Conservation (phyloP, 1,284 basidiomycete species). For the Psilocybe mexicana region DNA sequence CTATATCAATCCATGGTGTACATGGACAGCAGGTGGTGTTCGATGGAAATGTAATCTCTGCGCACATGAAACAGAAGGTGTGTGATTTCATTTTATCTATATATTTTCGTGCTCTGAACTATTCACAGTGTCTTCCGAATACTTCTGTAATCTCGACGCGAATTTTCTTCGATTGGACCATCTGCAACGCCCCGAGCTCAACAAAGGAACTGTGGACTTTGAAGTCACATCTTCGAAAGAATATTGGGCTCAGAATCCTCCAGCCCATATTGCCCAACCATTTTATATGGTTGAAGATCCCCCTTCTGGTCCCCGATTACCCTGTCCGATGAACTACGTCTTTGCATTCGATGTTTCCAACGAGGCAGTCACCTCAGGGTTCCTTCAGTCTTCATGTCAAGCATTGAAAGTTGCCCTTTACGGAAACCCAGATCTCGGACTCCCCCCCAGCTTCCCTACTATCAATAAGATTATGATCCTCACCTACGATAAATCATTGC, state of each 20-base stretch:
- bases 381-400: slow-evolving; percentile 72
- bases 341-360: slow-evolving; percentile 89
- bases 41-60: slow-evolving; percentile 96
- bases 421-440: slow-evolving; percentile 47
- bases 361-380: slow-evolving; percentile 72
- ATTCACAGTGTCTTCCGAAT: slow-evolving; percentile 71
- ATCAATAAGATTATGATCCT: slow-evolving; percentile 72
- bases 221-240: slow-evolving; percentile 65
- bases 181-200: slow-evolving; percentile 82
- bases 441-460: slow-evolving; percentile 51
- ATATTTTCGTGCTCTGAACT: not conserved
- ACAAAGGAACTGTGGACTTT: slow-evolving; percentile 93
- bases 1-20: slow-evolving; percentile 96
- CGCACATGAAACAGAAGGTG: slow-evolving; percentile 79
- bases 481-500: slow-evolving; percentile 82
- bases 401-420: slow-evolving; percentile 72
- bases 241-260: slow-evolving; percentile 85
- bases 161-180: slow-evolving; percentile 85
- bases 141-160: slow-evolving; percentile 86
- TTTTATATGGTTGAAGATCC: slow-evolving; percentile 51
- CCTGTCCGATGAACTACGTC: slow-evolving; percentile 76
- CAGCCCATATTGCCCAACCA: slow-evolving; percentile 51
- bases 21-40: slow-evolving; percentile 83
- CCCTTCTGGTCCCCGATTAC: slow-evolving; percentile 52
- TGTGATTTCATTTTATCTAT: slow-evolving; percentile 6